Evolutionary conservation across 2,329 filamentous ascomycete genomes (phyloP).

Genomic region (Metarhizium brunneum): DNA sequence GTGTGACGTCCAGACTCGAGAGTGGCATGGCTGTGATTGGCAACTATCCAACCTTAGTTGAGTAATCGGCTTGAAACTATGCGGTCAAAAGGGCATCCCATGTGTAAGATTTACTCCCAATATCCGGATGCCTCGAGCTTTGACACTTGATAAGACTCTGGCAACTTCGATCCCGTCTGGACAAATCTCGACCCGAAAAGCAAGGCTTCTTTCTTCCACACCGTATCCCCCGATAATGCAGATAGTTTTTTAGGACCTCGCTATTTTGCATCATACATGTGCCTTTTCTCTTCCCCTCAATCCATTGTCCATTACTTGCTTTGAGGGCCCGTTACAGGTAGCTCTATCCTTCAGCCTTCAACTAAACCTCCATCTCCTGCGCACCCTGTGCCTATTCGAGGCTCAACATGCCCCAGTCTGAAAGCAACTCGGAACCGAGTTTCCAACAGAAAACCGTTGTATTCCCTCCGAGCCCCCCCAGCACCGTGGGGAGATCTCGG

Average conservation of each 20-base stretch:
- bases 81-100: no score
- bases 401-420: neutral
- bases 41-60: no score
- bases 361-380: neutral
- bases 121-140: no score
- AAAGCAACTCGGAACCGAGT: neutral
- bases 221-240: neutral
- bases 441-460: slow-evolving; percentile 4
- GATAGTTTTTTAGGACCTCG: neutral
- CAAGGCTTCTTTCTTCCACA: neutral
- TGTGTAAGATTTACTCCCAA: no score
- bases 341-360: neutral
- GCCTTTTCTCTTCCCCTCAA: neutral
- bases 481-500: slow-evolving; percentile 27
- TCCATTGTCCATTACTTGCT: neutral
- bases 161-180: no score
- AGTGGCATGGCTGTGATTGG: no score
- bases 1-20: no score
- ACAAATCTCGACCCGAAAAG: no score
- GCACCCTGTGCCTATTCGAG: neutral
- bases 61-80: no score
- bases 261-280: neutral
- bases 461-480: slow-evolving; percentile 30
- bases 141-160: neutral
- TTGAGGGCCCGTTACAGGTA: neutral